Base-by-base conservation (phyloP, 202 grass and related monocot species). In the Panicum virgatum region DNA sequence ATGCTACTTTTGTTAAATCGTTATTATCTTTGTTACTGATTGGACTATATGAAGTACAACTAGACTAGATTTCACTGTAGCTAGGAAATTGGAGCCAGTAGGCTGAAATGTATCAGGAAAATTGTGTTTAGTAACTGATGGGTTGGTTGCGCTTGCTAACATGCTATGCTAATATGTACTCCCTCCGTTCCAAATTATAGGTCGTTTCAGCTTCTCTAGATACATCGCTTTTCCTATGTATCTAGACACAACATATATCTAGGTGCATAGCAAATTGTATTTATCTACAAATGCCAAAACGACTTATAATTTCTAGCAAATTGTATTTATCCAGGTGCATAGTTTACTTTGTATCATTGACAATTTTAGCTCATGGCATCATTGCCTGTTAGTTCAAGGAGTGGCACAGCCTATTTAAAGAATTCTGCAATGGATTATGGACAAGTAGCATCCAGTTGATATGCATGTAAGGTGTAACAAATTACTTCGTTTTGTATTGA, bases 1-100 rank as follows among this genome's bases (percentile, higher is more conserved):
- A 54, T 73, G 72, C 46, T 79, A 27, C 37, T 67, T 69, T 85
- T 12, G 63, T 37, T 18, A 50, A 16, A 65, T 78, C 19, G 19
- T 13, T 23, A 40, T 43, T 67, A 7, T n/a, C 50, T 79, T 69
- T 62, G 15, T 59, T 75, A 63, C 43, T 34, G 20, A 25, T 71
- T 48, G 45, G 13, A 52, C 32, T 18, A 20, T 52, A 25, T 69
- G 38, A 50, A 40, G 5, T 75, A 61, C 22, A 13, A 14, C 43
- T 48, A 29, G 22, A 36, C 22, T 82, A 64, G 39, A 62, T 36
- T 72, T 62, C 30, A n/a, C 37, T 11, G 10, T 74, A 47, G 19
- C 61, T 80, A 27, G 18, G 27, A 76, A 20, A 62, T 64, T 61
- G 47, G 26, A 68, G 60, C n/a, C 26, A 6, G 8, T 67, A 81